These are phyloP conservation scores for Agrocybe pediades DNA, from an alignment of 768 basidiomycete genomes.

Conservation along the genomic window DNA sequence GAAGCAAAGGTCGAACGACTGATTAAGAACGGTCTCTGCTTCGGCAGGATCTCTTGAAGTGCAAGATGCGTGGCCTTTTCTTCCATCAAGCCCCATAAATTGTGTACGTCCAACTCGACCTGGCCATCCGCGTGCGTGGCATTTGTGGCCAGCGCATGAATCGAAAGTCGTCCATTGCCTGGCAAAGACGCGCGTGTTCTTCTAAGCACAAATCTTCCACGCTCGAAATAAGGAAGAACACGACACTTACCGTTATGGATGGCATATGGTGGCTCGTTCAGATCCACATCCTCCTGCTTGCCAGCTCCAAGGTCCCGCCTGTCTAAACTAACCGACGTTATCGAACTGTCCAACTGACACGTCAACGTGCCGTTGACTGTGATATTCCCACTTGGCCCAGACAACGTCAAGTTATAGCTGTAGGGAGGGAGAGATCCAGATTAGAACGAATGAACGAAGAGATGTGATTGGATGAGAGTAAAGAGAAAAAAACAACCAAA, in stretches of 20 bases:
- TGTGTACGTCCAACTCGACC: slow-evolving; percentile 69
- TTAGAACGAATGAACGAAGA: too few relatives aligned
- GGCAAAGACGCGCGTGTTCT: too few relatives aligned
- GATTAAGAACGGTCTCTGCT: slow-evolving; percentile 71
- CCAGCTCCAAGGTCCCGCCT: slow-evolving; percentile 55
- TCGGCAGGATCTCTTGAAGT: slow-evolving; percentile 51
- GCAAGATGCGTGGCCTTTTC: slow-evolving; percentile 66
- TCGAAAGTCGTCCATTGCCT: slow-evolving; percentile 56
- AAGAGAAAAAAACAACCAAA: slow-evolving; percentile 6
- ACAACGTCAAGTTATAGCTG: slow-evolving; percentile 64
- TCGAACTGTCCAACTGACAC: slow-evolving; percentile 30
- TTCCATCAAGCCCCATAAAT: slow-evolving; percentile 73
- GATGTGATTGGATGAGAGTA: not conserved
- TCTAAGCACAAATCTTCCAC: too few relatives aligned
- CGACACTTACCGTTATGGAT: slow-evolving; percentile 65
- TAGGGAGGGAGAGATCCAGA: slow-evolving; percentile 3
- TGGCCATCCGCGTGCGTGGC: slow-evolving; percentile 67
- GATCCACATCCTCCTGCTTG: slow-evolving; percentile 44
- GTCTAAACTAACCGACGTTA: slow-evolving; percentile 19
- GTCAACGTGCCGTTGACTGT: slow-evolving; percentile 69
- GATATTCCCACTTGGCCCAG: slow-evolving; percentile 74
- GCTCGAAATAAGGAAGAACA: not conserved
- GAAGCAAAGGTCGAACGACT: slow-evolving; percentile 71
- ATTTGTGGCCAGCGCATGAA: slow-evolving; percentile 65
- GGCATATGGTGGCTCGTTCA: slow-evolving; percentile 64